Evolutionary conservation across 1,139 yeast genomes (phyloP).

Genomic region (Yarrowia galli): DNA sequence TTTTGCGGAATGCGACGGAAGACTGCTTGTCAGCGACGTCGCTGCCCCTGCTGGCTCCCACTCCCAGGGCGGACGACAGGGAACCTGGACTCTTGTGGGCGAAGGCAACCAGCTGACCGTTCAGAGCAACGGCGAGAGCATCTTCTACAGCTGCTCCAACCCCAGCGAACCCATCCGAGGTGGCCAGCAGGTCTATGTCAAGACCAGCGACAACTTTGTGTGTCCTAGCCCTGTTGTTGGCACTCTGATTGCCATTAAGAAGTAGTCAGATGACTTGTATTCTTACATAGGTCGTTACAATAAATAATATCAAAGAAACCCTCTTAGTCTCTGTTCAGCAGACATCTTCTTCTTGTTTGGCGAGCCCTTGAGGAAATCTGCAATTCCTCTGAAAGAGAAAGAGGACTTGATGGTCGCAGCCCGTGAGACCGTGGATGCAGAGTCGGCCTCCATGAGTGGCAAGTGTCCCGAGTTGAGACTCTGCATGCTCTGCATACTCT

Average conservation of each 20-base stretch:
- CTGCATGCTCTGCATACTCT: conserved; percentile 9
- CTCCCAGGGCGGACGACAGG: neutral
- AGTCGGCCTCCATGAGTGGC: conserved; percentile 29
- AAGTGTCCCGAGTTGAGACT: conserved; percentile 13
- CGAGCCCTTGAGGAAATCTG: conserved; percentile 21
- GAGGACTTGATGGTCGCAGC: conserved; percentile 29
- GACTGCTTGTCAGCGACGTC: neutral
- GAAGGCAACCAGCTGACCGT: conserved; percentile 6
- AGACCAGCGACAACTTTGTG: neutral
- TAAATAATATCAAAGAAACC: conserved; percentile 11
- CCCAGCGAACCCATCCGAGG: conserved; percentile 1
- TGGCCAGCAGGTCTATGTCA: conserved; percentile 4
- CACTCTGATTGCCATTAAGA: neutral
- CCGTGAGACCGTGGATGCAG: conserved; percentile 12
- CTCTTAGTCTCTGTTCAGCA: conserved; percentile 24
- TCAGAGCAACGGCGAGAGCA: conserved; percentile 3
- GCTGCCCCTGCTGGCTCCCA: neutral
- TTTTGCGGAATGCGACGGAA: neutral
- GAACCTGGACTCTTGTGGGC: neutral
- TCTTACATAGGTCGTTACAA: neutral
- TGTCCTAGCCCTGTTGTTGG: conserved; percentile 4
- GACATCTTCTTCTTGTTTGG: conserved; percentile 26
- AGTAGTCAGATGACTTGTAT: neutral
- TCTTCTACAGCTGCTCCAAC: conserved; percentile 13
- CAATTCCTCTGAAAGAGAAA: conserved; percentile 25